Evolutionary conservation across 2,329 filamentous ascomycete genomes (phyloP), one percentile per base, ranked within the genome.

Genomic region (Trichoderma cornu-damae): DNA sequence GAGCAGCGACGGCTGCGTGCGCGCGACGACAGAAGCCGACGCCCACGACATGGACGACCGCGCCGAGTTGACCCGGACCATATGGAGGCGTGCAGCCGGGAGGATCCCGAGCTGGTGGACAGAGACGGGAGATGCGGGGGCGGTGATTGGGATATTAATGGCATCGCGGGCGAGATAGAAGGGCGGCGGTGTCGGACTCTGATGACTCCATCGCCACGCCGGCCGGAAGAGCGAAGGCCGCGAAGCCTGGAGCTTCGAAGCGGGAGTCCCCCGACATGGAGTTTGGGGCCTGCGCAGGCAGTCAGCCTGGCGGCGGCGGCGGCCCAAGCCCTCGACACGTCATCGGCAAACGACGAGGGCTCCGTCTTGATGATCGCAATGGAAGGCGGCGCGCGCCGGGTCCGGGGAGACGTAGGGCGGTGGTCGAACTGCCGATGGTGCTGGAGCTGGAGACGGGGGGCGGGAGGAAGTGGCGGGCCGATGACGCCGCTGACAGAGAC

Each of bases 51-150:
- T 70, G 42, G 72, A 72, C 6, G 73, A 73, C 42, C 71, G 70
- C 6, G 67, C 69, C 0, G 71, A 73, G 54, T 71, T 72, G 46
- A 70, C 75, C n/a, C n/a, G 3, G 77, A 79, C 70, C 75, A 73
- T 55, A 77, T 70, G 37, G 76, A 78, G 12, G 74, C 72, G 57
- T 77, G 74, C n/a, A n/a, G n/a, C 76, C 76, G 3, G n/a, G 76
- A 78, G 16, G 77, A 79, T 16, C 73, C 74, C 9, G 76, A 77
- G 64, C 76, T 79, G 6, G 76, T 77, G 2, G 78, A 79, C n/a
- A 0, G 78, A 80, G 32, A 77, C 70, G n/a, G n/a, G 75, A 77
- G 54, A 77, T 76, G 48, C 75, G 69, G 32, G 75, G 72, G 32
- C 74, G 73, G 63, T 75, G 73, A 26, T 69, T 67, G 44, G 68